Base-by-base conservation (phyloP, 2,329 filamentous ascomycete species). In the Hymenoscyphus fraxineus region DNA sequence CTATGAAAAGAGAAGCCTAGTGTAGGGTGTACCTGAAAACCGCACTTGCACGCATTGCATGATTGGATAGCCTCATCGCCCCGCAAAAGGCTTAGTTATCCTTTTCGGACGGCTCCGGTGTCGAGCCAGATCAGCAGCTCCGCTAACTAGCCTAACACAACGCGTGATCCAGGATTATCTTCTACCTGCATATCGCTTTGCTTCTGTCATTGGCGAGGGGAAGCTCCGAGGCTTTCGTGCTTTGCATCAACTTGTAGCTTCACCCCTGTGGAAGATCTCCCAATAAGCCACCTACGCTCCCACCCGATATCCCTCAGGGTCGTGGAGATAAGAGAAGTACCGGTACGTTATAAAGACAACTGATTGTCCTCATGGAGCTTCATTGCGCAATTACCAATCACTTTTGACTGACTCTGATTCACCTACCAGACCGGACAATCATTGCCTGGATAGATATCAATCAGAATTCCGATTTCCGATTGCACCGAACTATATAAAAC, bases 141-240 rank as follows among this genome's bases (percentile, higher is more conserved):
- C 19, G 47, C 19, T 22, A 54, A 27, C 27, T 27, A 27, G 27
- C 27, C 27, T 27, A 27, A 54, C 47, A 54, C 47, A 54, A 22
- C 47, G 22, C 47, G 22, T 35, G 47, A 22, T 10, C 47, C 47
- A 54, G 19, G 10, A 27, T 22, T 54, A 27, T 22, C 22, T 54
- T 22, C 19, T 54, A 27, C 19, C 47, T 54, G 47, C 47, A 54
- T 27, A 27, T 10, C 19, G 22, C 16, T 35, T 16, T 35, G 55
- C 54, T 12, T 38, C 47, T 47, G 60, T 15, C 54, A 44, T 54
- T 61, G 44, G 60, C n/a, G 47, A 41, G 60, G 60, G 60, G 15
- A 56, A 58, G 60, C 60, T 62, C 60, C 60, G 60, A 51, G 57
- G 60, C 35, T 61, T 51, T 56, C 27, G 55, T 27, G 15, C 35